Conservation (phyloP, 148 eudicot genomes). For the Chenopodium formosanum region DNA sequence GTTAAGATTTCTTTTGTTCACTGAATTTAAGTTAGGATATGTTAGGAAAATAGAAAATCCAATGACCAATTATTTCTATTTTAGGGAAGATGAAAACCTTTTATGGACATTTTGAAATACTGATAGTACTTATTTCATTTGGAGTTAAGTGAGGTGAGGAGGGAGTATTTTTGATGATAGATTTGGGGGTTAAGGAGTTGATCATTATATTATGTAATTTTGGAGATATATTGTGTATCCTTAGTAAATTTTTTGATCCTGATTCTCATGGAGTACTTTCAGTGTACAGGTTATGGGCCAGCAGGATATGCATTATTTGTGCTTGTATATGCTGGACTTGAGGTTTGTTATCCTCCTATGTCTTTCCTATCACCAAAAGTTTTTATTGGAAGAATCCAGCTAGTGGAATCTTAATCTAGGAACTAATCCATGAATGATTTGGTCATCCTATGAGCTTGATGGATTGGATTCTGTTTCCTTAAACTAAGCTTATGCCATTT, state of each 20-base stretch:
- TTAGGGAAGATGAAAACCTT: background rate
- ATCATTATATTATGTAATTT: background rate
- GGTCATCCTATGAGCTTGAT: background rate
- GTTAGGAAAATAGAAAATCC: no score
- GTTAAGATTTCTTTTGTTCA: no score
- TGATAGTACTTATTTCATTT: background rate
- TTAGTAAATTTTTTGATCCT: background rate
- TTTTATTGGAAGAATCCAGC: background rate
- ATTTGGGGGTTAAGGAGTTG: background rate
- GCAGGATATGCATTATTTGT: constrained; percentile 96
- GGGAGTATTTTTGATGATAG: background rate
- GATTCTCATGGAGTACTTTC: constrained; percentile 16
- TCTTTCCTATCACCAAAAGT: background rate
- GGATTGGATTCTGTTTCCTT: background rate
- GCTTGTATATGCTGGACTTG: constrained; percentile 93
- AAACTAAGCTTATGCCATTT: constrained; percentile 10
- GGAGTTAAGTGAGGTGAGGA: background rate
- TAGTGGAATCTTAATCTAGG: background rate
- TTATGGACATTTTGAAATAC: background rate
- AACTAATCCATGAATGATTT: background rate
- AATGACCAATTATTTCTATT: no score
- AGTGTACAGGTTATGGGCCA: constrained; percentile 81
- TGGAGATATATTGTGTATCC: background rate
- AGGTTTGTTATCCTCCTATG: constrained; percentile 50
- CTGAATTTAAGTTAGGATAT: no score